Evolutionary conservation across 1,284 basidiomycete genomes (phyloP), one percentile per base, ranked within the genome.

Genomic region (Apiotrichum mycotoxinovorans): DNA sequence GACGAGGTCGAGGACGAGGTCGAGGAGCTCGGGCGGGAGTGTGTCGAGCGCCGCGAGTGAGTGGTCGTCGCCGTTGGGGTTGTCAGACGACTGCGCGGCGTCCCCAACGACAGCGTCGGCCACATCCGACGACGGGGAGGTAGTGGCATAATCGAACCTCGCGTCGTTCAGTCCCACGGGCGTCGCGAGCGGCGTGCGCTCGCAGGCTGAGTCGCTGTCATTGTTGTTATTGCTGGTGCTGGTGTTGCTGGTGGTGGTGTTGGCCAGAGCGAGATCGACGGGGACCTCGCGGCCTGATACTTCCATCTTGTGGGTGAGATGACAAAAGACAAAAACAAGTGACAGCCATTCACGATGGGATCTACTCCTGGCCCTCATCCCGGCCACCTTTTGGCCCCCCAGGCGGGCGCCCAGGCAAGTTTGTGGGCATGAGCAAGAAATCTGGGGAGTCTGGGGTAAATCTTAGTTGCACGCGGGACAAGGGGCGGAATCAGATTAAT

Each of bases 1-100:
- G 30, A 76, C 69, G 33, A 70, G 67, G 37, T 58, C 59, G 27
- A 77, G 68, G 54, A 78, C 64, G 22, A 63, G 46, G 45, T 76
- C 72, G 41, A 78, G 58, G 22, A 78, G 63, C 61, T 78, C 76
- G 15, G 75, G 72, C 3, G 76, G 76, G 17, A 76, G 68, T 17
- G 52, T 48, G 34, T 63, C 61, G 44, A 73, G 49, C 27, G 46
- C 12, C 11, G 18, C 8, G 22, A 30, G 42, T 15, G 18, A 22
- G n/a, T 20, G 22, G 44, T 33, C 27, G 44, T 12, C 12, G 17
- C 33, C 44, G n/a, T 12, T 33, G 27, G 26, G 12, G 7, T 30
- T 5, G 30, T 30, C 30, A 30, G 30, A 5, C 30, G 12, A 7
- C 7, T 5, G 5, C 7, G 5, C 12, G 30, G 7, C 30, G 30